Base-by-base conservation (phyloP, 306 rosid genomes). In the Ormosia semicastrata region DNA sequence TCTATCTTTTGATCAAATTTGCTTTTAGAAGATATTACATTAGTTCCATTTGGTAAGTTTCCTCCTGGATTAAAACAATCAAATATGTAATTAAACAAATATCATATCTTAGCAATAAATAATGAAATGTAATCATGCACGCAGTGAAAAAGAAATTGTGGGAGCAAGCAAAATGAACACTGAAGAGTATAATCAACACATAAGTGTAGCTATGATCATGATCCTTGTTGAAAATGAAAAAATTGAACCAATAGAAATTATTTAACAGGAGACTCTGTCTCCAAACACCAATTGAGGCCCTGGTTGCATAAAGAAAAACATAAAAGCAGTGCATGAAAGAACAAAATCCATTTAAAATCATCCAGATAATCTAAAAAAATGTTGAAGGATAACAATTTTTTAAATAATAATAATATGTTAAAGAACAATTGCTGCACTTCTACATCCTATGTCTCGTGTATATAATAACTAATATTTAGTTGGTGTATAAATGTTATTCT, bases 1-100 rank as follows among this genome's bases (percentile, higher is more conserved):
- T 93, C 98, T 81, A 91, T 93, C 85, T 93, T 93, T 37, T 90
- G 89, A 69, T 91, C 98, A 80, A 93, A 93, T 85, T 89, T 93
- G 91, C 92, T 85, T 82, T 86, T 91, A 57, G 78, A 62, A 76
- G 66, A 62, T 70, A 85, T 57, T 41, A 76, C 56, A 67, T 78
- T 9, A 37, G 73, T 83, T 66, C 97, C 98, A 83, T 90, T 91
- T 60, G 93, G 86, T 54, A 89, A 43, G 34, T 11, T 60, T 24
- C 57, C 4, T 68, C 89, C 98, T 91, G 92, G 37, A 76, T 76
- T 8, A 58, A 57, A 37, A 49, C 67, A 78, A 39, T 58, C 24
- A 77, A 71, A 40, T 40, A 70, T 17, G 18, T 39, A 60, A 67
- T 52, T 79, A 39, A 58, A 69, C 41, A 56, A 63, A 14, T 53